These are phyloP conservation scores for Roridomyces roridus DNA, from an alignment of 768 basidiomycete species.

Conservation along the genomic window DNA sequence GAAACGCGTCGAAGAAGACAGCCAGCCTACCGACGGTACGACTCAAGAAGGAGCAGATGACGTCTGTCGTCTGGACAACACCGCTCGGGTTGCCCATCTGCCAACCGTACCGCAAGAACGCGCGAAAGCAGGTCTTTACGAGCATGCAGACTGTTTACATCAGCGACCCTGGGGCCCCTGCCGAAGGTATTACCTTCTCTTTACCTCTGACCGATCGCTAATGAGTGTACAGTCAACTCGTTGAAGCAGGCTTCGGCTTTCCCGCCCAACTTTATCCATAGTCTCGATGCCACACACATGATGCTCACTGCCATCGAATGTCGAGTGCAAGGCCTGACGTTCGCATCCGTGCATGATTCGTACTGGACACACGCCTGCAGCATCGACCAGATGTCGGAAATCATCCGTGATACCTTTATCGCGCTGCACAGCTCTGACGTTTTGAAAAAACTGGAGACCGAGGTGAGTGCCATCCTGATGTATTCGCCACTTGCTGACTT, in stretches of 20 bases:
- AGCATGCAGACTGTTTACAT: slow-evolving; percentile 88
- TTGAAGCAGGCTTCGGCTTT: slow-evolving; percentile 94
- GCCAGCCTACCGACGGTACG: slow-evolving; percentile 38
- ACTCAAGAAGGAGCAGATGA: slow-evolving; percentile 90
- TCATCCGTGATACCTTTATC: slow-evolving; percentile 94
- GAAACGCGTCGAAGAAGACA: slow-evolving; percentile 17
- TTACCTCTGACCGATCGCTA: background rate
- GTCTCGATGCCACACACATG: slow-evolving; percentile 98
- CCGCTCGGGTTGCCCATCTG: slow-evolving; percentile 95
- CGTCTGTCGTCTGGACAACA: slow-evolving; percentile 95
- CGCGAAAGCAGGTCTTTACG: slow-evolving; percentile 85
- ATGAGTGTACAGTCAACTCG: slow-evolving; percentile 62
- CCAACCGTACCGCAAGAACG: slow-evolving; percentile 90
- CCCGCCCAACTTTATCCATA: slow-evolving; percentile 99
- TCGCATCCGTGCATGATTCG: slow-evolving; percentile 97
- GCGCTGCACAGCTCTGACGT: slow-evolving; percentile 90
- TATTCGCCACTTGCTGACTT: slow-evolving; percentile 3
- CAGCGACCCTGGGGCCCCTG: slow-evolving; percentile 79
- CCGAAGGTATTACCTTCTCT: slow-evolving; percentile 56
- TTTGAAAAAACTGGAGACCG: slow-evolving; percentile 69
- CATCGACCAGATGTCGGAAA: slow-evolving; percentile 86
- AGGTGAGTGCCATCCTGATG: slow-evolving; percentile 55
- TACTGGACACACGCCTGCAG: slow-evolving; percentile 96
- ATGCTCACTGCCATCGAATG: slow-evolving; percentile 94
- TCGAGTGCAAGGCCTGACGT: slow-evolving; percentile 74